Percentiles rank a stretch among this genome's conserved stretches.
phyloP scores from a whole-genome alignment of 352 stramenopile species.

The Globisporangium parvum region DNA sequence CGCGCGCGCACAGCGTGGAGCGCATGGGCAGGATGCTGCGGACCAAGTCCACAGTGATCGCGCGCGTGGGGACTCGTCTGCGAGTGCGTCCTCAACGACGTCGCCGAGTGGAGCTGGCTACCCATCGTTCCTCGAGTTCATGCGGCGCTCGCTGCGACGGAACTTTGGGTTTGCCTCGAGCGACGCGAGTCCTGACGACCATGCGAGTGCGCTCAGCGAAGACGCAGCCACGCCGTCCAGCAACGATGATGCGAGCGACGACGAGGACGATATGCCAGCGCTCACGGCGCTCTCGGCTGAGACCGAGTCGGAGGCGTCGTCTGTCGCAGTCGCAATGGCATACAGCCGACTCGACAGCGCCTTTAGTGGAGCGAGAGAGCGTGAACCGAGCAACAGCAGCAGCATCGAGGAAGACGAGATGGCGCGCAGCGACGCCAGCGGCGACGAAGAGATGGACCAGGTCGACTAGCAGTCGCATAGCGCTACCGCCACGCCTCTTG shows the following conservation, averaged over 20 bases:
- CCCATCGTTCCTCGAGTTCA: slow-evolving; percentile 41
- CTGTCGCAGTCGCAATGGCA: background rate
- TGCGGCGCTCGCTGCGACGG: slow-evolving; percentile 35
- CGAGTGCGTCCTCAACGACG: slow-evolving; percentile 20
- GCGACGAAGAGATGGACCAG: slow-evolving; percentile 61
- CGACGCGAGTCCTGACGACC: background rate
- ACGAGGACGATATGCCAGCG: slow-evolving; percentile 6
- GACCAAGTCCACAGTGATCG: background rate
- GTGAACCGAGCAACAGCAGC: slow-evolving; percentile 11
- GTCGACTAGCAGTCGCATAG: slow-evolving; percentile 31
- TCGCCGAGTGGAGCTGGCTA: slow-evolving; percentile 9
- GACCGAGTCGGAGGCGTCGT: slow-evolving; percentile 12
- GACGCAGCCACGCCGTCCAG: background rate
- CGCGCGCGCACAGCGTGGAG: slow-evolving; percentile 17
- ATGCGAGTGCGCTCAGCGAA: background rate
- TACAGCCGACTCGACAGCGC: slow-evolving; percentile 15
- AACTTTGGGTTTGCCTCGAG: slow-evolving; percentile 20
- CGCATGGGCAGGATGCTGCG: slow-evolving; percentile 8
- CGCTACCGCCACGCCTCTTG: background rate
- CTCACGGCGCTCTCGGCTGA: background rate
- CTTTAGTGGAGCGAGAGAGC: background rate
- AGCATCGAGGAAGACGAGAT: slow-evolving; percentile 58
- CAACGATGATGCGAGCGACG: background rate
- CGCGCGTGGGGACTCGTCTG: slow-evolving; percentile 16
- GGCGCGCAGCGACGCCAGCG: slow-evolving; percentile 11